Evolutionary conservation across 768 basidiomycete genomes (phyloP).

Genomic region (Boletus fagicola): DNA sequence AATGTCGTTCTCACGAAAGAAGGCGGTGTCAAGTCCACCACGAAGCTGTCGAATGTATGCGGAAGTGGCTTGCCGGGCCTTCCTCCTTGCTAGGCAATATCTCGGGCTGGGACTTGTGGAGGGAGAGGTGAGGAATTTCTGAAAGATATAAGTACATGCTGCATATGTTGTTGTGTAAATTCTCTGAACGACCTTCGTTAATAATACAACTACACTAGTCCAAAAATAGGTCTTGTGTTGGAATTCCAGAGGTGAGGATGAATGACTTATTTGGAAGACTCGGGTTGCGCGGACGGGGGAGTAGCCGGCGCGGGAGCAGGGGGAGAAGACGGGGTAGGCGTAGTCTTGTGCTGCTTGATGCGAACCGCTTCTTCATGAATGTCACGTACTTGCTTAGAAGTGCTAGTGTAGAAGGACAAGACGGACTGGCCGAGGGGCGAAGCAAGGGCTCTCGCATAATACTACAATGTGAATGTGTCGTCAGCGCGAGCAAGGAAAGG

Average conservation of each 20-base stretch:
- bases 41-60: constrained; percentile 4
- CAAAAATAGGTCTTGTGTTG: background rate
- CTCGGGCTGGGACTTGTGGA: too few species aligned
- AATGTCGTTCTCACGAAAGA: constrained; percentile 9
- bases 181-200: constrained; percentile 1
- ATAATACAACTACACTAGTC: constrained; percentile 11
- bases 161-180: background rate
- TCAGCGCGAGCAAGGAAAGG: background rate
- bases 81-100: background rate
- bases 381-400: constrained; percentile 84
- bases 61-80: constrained; percentile 2
- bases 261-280: constrained; percentile 9
- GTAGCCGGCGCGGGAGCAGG: constrained; percentile 7
- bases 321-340: constrained; percentile 13
- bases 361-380: constrained; percentile 92
- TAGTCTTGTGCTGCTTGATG: constrained; percentile 63
- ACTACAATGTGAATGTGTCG: constrained; percentile 42
- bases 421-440: constrained; percentile 80
- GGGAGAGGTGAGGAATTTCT: background rate
- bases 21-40: background rate
- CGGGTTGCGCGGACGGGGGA: constrained; percentile 9
- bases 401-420: constrained; percentile 78
- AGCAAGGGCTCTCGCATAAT: constrained; percentile 73
- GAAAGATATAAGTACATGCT: background rate
- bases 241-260: background rate